Evolutionary conservation across 345 rosid genomes (phyloP).

Genomic region (Crucihimalaya himalaica): DNA sequence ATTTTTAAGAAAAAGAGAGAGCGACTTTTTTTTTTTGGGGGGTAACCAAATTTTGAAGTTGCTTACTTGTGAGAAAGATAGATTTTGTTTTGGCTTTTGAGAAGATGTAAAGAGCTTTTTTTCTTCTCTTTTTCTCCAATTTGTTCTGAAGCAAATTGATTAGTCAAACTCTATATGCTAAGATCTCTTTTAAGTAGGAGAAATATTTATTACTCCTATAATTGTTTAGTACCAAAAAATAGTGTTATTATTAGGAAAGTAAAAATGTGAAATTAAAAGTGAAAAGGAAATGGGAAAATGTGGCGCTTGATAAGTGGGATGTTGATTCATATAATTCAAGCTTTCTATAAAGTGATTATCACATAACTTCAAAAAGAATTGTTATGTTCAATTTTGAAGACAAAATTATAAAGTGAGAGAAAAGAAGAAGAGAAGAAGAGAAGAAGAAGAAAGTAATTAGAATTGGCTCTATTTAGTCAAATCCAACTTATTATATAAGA

Average conservation of each 20-base stretch:
- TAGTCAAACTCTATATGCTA: constrained; percentile 8
- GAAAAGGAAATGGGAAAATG: constrained; percentile 16
- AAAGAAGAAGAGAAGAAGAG: background rate
- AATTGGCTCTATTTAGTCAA: background rate
- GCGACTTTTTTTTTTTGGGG: constrained; percentile 13
- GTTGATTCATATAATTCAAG: constrained; percentile 42
- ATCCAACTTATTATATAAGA: constrained; percentile 1
- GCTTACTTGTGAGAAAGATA: constrained; percentile 37
- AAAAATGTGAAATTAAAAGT: constrained; percentile 14
- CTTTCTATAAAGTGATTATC: constrained; percentile 44
- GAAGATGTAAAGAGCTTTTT: constrained; percentile 24
- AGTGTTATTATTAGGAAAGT: constrained; percentile 19
- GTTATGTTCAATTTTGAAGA: constrained; percentile 15
- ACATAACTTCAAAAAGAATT: constrained; percentile 6
- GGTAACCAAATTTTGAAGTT: constrained; percentile 28
- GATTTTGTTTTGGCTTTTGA: constrained; percentile 22
- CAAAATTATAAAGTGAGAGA: background rate
- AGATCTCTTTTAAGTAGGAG: background rate
- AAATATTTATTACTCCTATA: constrained; percentile 3
- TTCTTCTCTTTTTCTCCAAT: background rate
- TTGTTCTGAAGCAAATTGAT: constrained; percentile 3
- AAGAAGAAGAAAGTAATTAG: background rate
- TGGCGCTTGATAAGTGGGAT: constrained; percentile 43
- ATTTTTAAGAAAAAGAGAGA: constrained; percentile 26
- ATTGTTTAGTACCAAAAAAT: background rate